These are phyloP conservation scores for Globisporangium nodosum DNA, from an alignment of 352 stramenopile genomes.

Conservation along the genomic window DNA sequence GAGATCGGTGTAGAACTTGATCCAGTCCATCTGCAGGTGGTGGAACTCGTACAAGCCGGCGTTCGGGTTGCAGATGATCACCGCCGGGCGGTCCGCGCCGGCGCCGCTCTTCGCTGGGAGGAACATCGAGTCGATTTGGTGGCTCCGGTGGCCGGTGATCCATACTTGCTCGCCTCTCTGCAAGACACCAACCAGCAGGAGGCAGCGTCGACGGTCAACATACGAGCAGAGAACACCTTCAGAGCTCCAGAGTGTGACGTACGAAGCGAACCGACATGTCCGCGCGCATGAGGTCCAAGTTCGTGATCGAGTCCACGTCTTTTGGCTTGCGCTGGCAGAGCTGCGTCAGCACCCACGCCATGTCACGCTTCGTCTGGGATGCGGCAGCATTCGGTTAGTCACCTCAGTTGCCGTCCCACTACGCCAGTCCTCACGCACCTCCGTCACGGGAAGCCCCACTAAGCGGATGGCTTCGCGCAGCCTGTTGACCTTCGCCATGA, in stretches of 20 bases:
- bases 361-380: slow-evolving; percentile 20
- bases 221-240: not conserved
- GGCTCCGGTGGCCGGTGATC: slow-evolving; percentile 51
- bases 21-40: slow-evolving; percentile 87
- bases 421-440: slow-evolving; percentile 10
- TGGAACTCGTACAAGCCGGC: slow-evolving; percentile 84
- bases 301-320: slow-evolving; percentile 62
- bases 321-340: slow-evolving; percentile 33
- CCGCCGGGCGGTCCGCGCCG: slow-evolving; percentile 31
- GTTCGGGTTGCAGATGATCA: slow-evolving; percentile 85
- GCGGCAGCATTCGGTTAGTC: no score
- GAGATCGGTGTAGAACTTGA: slow-evolving; percentile 82
- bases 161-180: slow-evolving; percentile 80
- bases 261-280: slow-evolving; percentile 75
- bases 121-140: slow-evolving; percentile 80
- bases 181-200: not conserved
- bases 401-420: not conserved
- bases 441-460: slow-evolving; percentile 30
- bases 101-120: slow-evolving; percentile 41
- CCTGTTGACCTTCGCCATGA: slow-evolving; percentile 21
- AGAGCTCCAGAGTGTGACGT: slow-evolving; percentile 15
- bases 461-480: slow-evolving; percentile 29
- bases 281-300: slow-evolving; percentile 74
- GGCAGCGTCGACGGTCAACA: no score
- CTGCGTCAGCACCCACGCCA: slow-evolving; percentile 51